Base-by-base conservation (phyloP, 164 flowering plant genomes). In the Magnolia sinica region DNA sequence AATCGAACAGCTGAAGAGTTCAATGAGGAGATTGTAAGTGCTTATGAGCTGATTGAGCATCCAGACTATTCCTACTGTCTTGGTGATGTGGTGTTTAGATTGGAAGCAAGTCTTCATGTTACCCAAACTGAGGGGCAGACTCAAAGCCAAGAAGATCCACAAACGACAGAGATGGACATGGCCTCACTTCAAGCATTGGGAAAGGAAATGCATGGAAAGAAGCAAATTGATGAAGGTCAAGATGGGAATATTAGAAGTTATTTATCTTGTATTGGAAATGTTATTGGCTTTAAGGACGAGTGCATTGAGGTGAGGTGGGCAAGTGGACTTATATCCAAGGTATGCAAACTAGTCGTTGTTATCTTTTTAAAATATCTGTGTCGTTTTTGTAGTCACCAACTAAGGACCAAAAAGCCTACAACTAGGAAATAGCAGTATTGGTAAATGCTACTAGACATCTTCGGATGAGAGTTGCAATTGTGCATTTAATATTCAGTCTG, bases 291-390 rank as follows among this genome's bases (percentile, higher is more conserved):
- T 50, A 78, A 85, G 80, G 86, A 87, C 85, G 98, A 92, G 64
- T 49, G 65, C 70, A 83, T 94, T 73, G 84, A 88, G 85, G 97
- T 96, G 80, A 88, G 68, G 84, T 96, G 99, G 99, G 97, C 96
- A 52, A 84, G 79, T 82, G 97, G 97, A 80, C 69, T 77, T 68
- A 81, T 79, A 70, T 86, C 88, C 70, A 83, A 88, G 99, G 99
- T 96, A 86, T 69, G 75, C 68, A 64, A 9, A 58, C 20, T 59
- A 45, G 13, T 50, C 16, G 16, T 24, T 37, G 6, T 50, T 49
- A 71, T 49, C 61, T 55, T 55, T 16, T 55, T 55, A 55, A 55
- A 55, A 55, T 55, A 8, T 55, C 18, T 8, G 11, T 55, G 61
- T 37, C 61, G 16, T 55, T 55, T 11, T 11, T 55, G 13, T 55